Base-by-base conservation (phyloP, 2,329 filamentous ascomycete genomes). In the Ophiostoma ulmi region DNA sequence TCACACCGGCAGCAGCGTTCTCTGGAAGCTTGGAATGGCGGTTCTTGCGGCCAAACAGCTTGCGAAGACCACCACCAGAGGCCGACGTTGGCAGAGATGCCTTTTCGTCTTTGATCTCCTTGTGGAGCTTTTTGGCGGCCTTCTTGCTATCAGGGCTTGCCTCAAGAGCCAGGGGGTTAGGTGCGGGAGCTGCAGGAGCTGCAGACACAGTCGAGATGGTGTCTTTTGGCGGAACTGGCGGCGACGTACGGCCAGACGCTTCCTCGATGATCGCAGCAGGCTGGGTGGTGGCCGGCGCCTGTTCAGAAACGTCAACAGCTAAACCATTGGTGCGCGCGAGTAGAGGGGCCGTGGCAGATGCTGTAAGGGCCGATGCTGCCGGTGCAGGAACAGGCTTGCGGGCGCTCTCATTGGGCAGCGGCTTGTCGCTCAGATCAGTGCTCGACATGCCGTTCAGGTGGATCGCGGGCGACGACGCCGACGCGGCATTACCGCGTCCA, bases 31-130 rank as follows among this genome's bases (percentile, higher is more conserved):
- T 90, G 48, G 84, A 89, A 72, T 80, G 76, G 72, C 85, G 82
- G 76, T 88, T 88, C 80, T 87, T 90, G 74, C 87, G 85, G 66
- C 84, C 84, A 76, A 91, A 91, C 61, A 91, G 81, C 79, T 90
- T 90, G 73, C 85, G 86, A 75, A 91, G 83, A 20, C 87, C 86
- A 41, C 81, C 81, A 58, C 77, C 75, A 11, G 70, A 55, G 1
- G 73, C 17, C 1, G 70, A 69, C 55, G 39, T 64, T 5, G 36
- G 73, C 36, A 68, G 64, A 7, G 44, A 73, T 71, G 77, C 78
- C 71, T 77, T 75, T 71, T 73, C 73, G 22, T 69, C 72, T 39
- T 81, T 83, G 72, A 67, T 20, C 6, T 82, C 83, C 77, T 87
- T 88, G 72, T 87, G 85, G 20, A 87, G 81, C 77, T 86, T 87